Evolutionary conservation across 2,329 filamentous ascomycete genomes (phyloP), one percentile per base, ranked within the genome.

Genomic region (Hymenoscyphus infarciens): DNA sequence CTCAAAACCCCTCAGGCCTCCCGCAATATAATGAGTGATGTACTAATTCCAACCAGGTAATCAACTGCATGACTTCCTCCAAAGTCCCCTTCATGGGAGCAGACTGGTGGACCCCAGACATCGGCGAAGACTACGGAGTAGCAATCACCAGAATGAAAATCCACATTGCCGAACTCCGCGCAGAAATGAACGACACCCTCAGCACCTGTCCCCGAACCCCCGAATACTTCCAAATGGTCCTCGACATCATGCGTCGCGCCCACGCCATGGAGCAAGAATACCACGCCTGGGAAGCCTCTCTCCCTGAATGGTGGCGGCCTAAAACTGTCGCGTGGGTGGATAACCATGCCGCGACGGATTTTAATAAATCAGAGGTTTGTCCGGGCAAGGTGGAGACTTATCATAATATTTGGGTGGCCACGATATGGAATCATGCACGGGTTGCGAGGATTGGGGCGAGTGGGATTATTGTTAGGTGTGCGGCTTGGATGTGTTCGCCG

Each of bases 371-470:
- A 2, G 83, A 85, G 66, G 82, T 85, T 0, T 87, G 81, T 67
- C 85, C 85, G 0, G 85, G 85, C 2, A 79, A 82, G 16, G 80
- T 87, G 25, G 85, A 88, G 69, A 77, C 82, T 5, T 87, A 86
- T 70, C 74, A 76, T 25, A 84, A 87, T 72, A 76, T 86, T 54
- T 86, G 81, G 78, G 80, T 84, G 52, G 81, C 81, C n/a, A 81
- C 78, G 63, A 76, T 84, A 8, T 84, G 81, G 80, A 87, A 87
- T 70, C 76, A 83, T 74, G 76, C 79, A 63, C 77, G 84, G 16
- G 78, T 81, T 16, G 78, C 80, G 6, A 78, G 85, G 2, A 76
- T 87, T 31, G 79, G 84, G 59, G 76, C 87, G 27, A 80, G 81
- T 2, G 81, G 82, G 16, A 74, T 84, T 16, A 79, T 83, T 42